Evolutionary conservation across 805 yeast species (phyloP).

Genomic region (Lipomyces spencermartinsiae): DNA sequence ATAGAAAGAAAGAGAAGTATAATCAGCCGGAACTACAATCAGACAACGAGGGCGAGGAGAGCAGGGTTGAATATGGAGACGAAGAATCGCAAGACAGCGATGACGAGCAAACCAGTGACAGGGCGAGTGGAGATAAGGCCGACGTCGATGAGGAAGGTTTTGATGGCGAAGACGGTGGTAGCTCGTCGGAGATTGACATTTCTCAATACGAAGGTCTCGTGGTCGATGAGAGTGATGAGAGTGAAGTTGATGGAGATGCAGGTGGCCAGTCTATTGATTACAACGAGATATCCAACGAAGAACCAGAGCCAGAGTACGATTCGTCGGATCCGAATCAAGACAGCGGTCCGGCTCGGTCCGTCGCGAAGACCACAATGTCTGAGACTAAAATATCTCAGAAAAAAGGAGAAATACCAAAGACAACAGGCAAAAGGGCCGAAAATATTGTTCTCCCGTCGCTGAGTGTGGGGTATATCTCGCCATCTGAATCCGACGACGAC

Average conservation of each 20-base stretch:
- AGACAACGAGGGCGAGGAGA: slow-evolving; percentile 31
- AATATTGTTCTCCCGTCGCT: slow-evolving; percentile 65
- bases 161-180: slow-evolving; percentile 25
- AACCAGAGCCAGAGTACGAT: slow-evolving; percentile 9
- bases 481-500: slow-evolving; percentile 66
- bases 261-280: slow-evolving; percentile 13
- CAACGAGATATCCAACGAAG: slow-evolving; percentile 18
- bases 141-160: slow-evolving; percentile 12
- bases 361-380: background rate
- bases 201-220: slow-evolving; percentile 37
- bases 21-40: background rate
- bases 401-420: background rate
- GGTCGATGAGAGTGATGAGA: background rate
- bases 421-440: slow-evolving; percentile 24
- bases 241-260: background rate
- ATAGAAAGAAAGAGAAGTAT: slow-evolving; percentile 4
- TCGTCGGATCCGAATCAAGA: background rate
- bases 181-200: slow-evolving; percentile 32
- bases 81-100: slow-evolving; percentile 40
- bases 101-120: slow-evolving; percentile 38
- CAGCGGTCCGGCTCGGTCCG: background rate
- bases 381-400: background rate
- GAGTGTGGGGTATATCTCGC: slow-evolving; percentile 83
- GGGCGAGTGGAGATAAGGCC: slow-evolving; percentile 17
- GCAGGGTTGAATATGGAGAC: slow-evolving; percentile 38